Percentiles rank a stretch among this genome's conserved stretches.
These are phyloP conservation scores for Chloropicon primus DNA, from an alignment of 139 green algal species.

Conservation along the genomic window DNA sequence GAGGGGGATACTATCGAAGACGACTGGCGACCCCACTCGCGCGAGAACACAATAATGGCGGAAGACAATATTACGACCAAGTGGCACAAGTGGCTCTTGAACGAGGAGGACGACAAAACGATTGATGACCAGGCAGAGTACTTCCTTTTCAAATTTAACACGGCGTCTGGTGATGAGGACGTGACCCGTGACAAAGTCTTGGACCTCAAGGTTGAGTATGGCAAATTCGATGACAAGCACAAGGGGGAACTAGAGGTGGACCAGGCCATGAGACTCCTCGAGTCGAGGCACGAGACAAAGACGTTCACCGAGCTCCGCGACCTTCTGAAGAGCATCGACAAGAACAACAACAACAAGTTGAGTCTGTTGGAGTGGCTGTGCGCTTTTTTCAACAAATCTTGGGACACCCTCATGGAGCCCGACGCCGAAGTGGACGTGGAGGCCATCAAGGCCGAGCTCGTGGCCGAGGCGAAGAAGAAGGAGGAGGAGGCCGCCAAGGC, in stretches of 20 bases:
- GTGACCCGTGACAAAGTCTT: neutral
- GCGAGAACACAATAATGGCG: too few species aligned
- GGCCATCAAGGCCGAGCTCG: neutral
- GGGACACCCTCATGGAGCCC: neutral
- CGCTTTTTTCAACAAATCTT: neutral
- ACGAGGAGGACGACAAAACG: neutral
- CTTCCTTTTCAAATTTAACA: neutral
- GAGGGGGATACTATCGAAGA: too few species aligned
- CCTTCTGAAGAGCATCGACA: neutral
- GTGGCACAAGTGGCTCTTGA: neutral
- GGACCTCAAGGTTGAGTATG: neutral
- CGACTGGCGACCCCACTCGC: too few species aligned
- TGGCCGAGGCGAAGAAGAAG: neutral
- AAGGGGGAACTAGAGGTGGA: neutral
- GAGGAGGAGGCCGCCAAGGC: neutral
- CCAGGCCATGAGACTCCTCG: neutral
- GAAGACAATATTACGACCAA: neutral
- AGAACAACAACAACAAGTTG: neutral
- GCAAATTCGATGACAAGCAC: neutral
- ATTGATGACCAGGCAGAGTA: neutral
- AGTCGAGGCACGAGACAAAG: neutral
- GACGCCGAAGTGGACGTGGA: neutral
- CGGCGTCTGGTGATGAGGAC: neutral
- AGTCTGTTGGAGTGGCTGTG: neutral
- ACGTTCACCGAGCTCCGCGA: neutral